phyloP scores from a whole-genome alignment of 2,329 filamentous ascomycete genomes.

The Ophidiomyces ophidiicola region DNA sequence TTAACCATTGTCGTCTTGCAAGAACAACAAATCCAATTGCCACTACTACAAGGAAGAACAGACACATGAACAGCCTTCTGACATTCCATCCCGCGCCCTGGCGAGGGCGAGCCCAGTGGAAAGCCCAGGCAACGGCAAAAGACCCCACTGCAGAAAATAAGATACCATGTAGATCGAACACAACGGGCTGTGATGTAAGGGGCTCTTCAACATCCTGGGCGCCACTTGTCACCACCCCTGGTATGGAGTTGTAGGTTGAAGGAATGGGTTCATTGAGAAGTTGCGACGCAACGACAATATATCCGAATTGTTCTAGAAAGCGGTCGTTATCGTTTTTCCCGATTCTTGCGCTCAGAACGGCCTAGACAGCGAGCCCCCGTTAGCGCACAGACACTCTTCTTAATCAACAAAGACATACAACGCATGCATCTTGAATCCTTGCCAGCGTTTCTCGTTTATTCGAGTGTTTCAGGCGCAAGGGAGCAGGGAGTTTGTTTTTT shows the following conservation, averaged over 20 bases:
- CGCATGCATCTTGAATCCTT: slow-evolving; percentile 37
- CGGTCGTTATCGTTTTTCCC: slow-evolving; percentile 67
- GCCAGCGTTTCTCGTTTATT: slow-evolving; percentile 25
- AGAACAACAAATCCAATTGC: slow-evolving; percentile 56
- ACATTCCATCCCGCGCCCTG: slow-evolving; percentile 33
- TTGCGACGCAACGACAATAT: slow-evolving; percentile 84
- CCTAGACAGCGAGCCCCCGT: slow-evolving; percentile 34
- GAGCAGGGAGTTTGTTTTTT: slow-evolving; percentile 38
- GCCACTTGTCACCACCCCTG: slow-evolving; percentile 23
- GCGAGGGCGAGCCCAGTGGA: slow-evolving; percentile 58
- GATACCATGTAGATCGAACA: slow-evolving; percentile 53
- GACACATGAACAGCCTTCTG: slow-evolving; percentile 29
- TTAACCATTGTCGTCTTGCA: slow-evolving; percentile 67
- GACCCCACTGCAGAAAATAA: slow-evolving; percentile 51
- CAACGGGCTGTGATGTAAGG: slow-evolving; percentile 26
- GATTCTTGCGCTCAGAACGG: slow-evolving; percentile 48
- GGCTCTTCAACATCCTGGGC: slow-evolving; percentile 22
- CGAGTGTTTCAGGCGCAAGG: slow-evolving; percentile 30
- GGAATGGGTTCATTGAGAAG: slow-evolving; percentile 55
- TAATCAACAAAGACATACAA: slow-evolving; percentile 26
- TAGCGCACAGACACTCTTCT: neutral
- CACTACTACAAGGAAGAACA: slow-evolving; percentile 39
- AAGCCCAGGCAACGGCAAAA: slow-evolving; percentile 51
- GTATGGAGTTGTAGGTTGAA: slow-evolving; percentile 30
- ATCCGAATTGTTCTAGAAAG: slow-evolving; percentile 86